Base-by-base conservation (phyloP, 202 grass and related monocot genomes). In the Setaria viridis region DNA sequence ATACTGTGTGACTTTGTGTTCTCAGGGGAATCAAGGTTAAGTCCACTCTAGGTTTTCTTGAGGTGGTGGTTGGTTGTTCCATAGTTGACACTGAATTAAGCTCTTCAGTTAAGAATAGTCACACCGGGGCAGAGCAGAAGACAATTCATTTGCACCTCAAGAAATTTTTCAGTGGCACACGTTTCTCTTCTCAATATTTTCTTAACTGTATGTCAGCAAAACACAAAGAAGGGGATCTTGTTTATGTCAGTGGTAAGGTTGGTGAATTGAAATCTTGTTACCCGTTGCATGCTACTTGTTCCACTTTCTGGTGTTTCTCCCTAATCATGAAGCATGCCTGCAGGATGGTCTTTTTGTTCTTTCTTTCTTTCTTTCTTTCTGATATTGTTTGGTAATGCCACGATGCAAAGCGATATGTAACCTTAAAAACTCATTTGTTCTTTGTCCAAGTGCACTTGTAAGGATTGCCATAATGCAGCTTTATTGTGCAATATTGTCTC, bases 191-290 rank as follows among this genome's bases (percentile, higher is more conserved):
- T 76, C 83, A 85, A 41, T 49, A 54, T 89, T 88, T 94, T 92
- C 91, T 98, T 82, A 87, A 85, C 49, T 82, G 70, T 83, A 88
- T 98, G 9, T 80, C 93, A 73, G 95, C 91, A 67, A 94, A 92
- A 57, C 90, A 98, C 84, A 94, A 62, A 69, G 84, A 98, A 71
- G 95, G 95, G 65, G 95, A 92, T 90, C 82, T 85, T 76, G 91
- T 94, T 74, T 89, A 94, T 92, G 89, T 95, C 84, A 98, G 91
- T 77, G 95, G 95, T 91, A 95, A 95, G 91, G 95, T 98, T 83
- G 86, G 95, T 93, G 82, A 87, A 76, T 41, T 45, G 62, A 75
- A 84, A 16, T 42, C 54, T 70, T 64, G 62, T 69, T 67, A 14
- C 63, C 41, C 72, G 30, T 93, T 80, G 63, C 43, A 70, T 80